Percentiles rank a stretch among this genome's conserved stretches.
Evolutionary conservation across 2,329 filamentous ascomycete species (phyloP).

Genomic region (Mollisia scopiformis): DNA sequence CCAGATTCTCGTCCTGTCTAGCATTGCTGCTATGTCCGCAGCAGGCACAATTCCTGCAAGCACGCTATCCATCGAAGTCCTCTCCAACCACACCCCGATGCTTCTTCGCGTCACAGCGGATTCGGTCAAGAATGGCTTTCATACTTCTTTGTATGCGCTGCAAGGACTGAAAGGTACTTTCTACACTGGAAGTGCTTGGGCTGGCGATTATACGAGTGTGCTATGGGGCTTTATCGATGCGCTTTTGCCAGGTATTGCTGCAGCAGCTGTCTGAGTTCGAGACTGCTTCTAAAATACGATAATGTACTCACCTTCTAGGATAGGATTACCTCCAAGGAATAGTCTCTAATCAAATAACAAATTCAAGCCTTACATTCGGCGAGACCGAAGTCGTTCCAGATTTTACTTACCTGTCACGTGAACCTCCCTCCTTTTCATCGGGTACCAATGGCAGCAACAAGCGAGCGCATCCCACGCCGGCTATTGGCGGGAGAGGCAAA

Average conservation of each 20-base stretch:
- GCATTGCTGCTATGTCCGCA: constrained; percentile 3
- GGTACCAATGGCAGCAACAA: too few relatives aligned
- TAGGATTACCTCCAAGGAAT: too few relatives aligned
- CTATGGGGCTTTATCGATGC: constrained; percentile 15
- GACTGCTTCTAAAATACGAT: neutral
- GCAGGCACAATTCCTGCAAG: constrained; percentile 3
- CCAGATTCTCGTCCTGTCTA: neutral
- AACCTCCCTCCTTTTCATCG: neutral
- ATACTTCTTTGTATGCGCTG: constrained; percentile 42
- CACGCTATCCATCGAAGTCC: constrained; percentile 35
- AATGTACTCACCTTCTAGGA: too few relatives aligned
- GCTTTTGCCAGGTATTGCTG: neutral
- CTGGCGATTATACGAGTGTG: constrained; percentile 7
- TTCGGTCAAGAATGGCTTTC: constrained; percentile 42
- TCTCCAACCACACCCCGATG: constrained; percentile 42
- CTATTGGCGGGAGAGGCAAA: too few relatives aligned
- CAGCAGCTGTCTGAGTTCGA: neutral
- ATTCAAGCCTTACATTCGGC: too few relatives aligned
- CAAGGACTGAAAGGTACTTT: constrained; percentile 47
- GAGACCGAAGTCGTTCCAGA: too few relatives aligned
- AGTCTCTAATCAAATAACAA: neutral
- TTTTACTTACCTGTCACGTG: neutral
- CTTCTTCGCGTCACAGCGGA: constrained; percentile 37
- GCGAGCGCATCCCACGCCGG: neutral
- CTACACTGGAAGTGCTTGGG: constrained; percentile 44